Evolutionary conservation across 2,329 filamentous ascomycete genomes (phyloP), one percentile per base, ranked within the genome.

Genomic region (Penicillium hesseltinei): DNA sequence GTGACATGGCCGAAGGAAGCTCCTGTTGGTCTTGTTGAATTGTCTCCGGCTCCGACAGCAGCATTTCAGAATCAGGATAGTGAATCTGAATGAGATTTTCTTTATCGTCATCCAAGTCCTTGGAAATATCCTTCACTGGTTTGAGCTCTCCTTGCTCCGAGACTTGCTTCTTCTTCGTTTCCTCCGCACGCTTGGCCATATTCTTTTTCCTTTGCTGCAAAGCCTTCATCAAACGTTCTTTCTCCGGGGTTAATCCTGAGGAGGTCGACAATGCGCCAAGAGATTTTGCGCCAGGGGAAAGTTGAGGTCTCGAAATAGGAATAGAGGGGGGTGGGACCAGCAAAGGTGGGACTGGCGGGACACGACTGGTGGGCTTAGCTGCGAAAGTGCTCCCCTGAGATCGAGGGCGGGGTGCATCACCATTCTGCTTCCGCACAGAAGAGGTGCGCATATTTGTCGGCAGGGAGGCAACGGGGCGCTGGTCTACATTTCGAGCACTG

Each of bases 141-240:
- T 57, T 57, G 25, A 50, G 39, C 21, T 63, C 57, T 23, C 63
- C 60, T 56, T 42, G 46, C 21, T 62, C 60, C 4, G 45, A 44
- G 40, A 53, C 44, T 21, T 57, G 55, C 55, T 66, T 70, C 49
- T 66, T 69, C 55, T 70, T 71, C 21, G 61, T 65, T 52, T 71
- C 61, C 43, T 66, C 65, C 10, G 71, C 73, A 35, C 71, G 70
- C 57, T 72, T 74, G 38, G 70, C 73, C 71, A 88, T 86, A 73
- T 91, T 92, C 75, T 89, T 91, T 75, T 95, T 94, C 51, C 93
- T 84, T 65, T 97, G 76, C 74, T 97, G 90, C 77, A 97, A 83
- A 8, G 94, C 94, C 77, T 95, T 97, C 90, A 96, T 92, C 61
- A 99, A 80, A 54, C 94, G 84, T 59, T 90, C 86, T 77, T 95